Base-by-base conservation (phyloP, 805 yeast genomes). In the Isabelozyma pseudorhagii region DNA sequence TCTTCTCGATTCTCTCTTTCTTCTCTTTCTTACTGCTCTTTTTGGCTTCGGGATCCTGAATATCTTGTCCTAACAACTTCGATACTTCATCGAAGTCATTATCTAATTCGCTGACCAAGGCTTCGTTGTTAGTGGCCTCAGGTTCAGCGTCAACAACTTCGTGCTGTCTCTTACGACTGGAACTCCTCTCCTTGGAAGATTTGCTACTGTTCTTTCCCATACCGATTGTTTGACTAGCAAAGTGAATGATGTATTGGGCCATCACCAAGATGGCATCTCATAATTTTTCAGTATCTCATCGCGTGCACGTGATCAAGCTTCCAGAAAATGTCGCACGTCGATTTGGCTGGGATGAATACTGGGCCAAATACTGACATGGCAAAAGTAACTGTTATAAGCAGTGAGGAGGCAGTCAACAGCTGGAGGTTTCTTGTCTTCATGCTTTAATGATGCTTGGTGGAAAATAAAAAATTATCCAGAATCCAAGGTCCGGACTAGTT, bases 21-120 rank as follows among this genome's bases (percentile, higher is more conserved):
- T 49, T 55, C 45, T 52, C 54, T 27, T 57, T 52, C 38, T 53
- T 59, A 50, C 56, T 62, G 51, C 55, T 60, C 54, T 54, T 58
- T 43, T 58, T 62, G 49, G 62, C 66, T 54, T 72, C 79, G 15
- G 79, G 75, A 53, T 73, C 77, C 53, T 68, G 59, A 40, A 74
- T 58, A 54, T 69, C 66, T 34, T 66, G 75, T 4, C 80, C 84
- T 48, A 82, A 67, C 48, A 82, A 67, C 25, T 69, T 76, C 2
- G 84, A 81, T 44, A 82, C 82, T 54, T 81, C 87, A 54, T 75
- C 81, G 55, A 74, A 82, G 50, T 82, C 83, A 6, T 74, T 75
- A 64, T 82, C 85, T 31, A 81, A 64, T 56, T 79, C 80, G 45
- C 78, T 77, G n/a, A 81, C 79, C 48, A 76, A 62, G 53, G 73